phyloP scores from a whole-genome alignment of 495 filamentous ascomycete genomes.

The Pyrenopolyporus hunteri region DNA sequence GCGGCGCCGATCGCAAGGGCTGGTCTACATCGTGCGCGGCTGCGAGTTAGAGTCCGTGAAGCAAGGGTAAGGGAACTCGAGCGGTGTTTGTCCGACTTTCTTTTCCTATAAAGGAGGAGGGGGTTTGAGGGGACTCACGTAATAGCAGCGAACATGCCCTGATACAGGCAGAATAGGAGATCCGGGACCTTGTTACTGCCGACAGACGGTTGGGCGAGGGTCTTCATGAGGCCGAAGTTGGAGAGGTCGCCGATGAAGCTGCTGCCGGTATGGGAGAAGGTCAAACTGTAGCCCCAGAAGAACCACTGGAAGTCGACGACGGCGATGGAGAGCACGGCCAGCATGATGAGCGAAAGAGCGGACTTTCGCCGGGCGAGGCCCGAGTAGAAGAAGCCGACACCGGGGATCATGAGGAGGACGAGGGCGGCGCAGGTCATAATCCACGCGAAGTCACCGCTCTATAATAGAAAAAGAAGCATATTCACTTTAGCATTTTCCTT shows the following conservation, averaged over 20 bases:
- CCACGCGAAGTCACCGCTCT: constrained; percentile 86
- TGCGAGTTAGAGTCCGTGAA: constrained; percentile 15
- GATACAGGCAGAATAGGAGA: constrained; percentile 89
- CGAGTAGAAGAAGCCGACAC: constrained; percentile 98
- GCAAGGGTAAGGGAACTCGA: too few relatives aligned
- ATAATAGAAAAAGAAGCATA: constrained; percentile 15
- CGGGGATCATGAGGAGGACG: constrained; percentile 89
- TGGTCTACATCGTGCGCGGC: constrained; percentile 55
- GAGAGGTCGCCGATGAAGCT: constrained; percentile 85
- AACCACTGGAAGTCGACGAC: constrained; percentile 98
- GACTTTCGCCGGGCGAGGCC: constrained; percentile 95
- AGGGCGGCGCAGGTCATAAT: constrained; percentile 79
- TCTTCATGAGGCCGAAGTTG: constrained; percentile 84
- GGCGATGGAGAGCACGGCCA: constrained; percentile 85
- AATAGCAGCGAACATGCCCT: constrained; percentile 85
- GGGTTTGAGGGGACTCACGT: constrained; percentile 60
- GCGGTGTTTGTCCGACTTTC: too few relatives aligned
- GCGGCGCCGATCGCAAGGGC: constrained; percentile 80
- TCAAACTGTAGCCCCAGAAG: constrained; percentile 97
- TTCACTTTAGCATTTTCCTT: constrained; percentile 30
- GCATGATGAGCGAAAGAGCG: constrained; percentile 93
- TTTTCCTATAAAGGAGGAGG: neutral
- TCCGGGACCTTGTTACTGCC: constrained; percentile 84
- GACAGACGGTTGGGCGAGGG: constrained; percentile 79
- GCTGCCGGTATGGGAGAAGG: constrained; percentile 84